A percentile compares a stretch with the other conserved stretches of the same genome.
phyloP scores from a whole-genome alignment of 2,329 filamentous ascomycete genomes.

The Microdochium trichocladiopsis region DNA sequence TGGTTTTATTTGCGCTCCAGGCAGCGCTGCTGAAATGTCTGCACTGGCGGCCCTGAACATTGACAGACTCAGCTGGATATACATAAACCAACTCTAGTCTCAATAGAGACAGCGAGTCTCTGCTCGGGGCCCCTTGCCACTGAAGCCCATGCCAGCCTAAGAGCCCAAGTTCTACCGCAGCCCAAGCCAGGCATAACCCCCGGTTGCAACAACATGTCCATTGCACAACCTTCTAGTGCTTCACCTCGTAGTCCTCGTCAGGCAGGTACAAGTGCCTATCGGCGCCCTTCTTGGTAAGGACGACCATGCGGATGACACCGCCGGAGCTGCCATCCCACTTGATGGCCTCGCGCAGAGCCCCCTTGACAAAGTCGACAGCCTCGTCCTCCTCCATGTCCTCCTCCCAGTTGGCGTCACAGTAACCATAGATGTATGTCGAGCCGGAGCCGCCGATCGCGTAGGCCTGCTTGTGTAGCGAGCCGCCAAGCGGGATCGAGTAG shows the following conservation, averaged over 20 bases:
- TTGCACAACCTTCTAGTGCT: constrained; percentile 55
- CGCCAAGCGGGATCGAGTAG: constrained; percentile 93
- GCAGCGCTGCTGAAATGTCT: too few species aligned
- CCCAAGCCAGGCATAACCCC: too few species aligned
- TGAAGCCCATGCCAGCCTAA: too few species aligned
- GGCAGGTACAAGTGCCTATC: constrained; percentile 93
- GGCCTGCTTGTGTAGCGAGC: constrained; percentile 93
- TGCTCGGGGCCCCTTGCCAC: too few species aligned
- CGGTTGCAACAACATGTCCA: too few species aligned
- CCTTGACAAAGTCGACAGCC: constrained; percentile 89
- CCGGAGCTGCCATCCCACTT: constrained; percentile 99
- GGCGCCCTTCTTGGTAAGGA: constrained; percentile 82
- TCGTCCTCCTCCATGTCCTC: constrained; percentile 92
- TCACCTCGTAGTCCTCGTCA: constrained; percentile 76
- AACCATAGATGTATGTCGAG: constrained; percentile 98
- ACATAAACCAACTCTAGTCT: too few species aligned
- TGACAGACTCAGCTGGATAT: too few species aligned
- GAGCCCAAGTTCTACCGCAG: too few species aligned
- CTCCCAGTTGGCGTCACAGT: constrained; percentile 93
- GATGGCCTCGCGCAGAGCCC: constrained; percentile 85
- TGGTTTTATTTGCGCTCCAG: too few species aligned
- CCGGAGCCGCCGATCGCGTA: constrained; percentile 96
- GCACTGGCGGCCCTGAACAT: too few species aligned
- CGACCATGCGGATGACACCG: constrained; percentile 96
- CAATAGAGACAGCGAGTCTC: too few species aligned